Conservation (phyloP, 148 eudicot species). For the Camellia japonica region DNA sequence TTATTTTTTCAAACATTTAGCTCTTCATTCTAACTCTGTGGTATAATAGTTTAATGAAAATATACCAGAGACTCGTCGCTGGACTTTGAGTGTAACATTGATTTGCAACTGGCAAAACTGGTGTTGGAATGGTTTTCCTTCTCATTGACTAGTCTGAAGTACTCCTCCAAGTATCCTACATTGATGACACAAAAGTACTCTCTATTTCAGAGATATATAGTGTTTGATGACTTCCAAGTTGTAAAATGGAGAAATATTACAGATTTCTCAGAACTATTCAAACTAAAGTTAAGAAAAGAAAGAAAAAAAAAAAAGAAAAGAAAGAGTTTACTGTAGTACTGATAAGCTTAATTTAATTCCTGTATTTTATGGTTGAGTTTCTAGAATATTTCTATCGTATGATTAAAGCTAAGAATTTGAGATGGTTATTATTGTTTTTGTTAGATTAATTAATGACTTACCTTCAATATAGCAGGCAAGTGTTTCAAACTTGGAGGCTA, state of each 20-base stretch:
- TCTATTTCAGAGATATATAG: background rate
- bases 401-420: background rate
- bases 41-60: background rate
- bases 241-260: background rate
- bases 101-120: constrained; percentile 34
- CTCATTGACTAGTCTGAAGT: constrained; percentile 34
- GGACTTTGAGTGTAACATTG: constrained; percentile 47
- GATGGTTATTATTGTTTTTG: background rate
- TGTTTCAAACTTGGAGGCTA: constrained; percentile 45
- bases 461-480: constrained; percentile 55
- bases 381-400: background rate
- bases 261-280: background rate
- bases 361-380: background rate
- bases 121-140: constrained; percentile 31
- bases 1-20: too few species aligned
- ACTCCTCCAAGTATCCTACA: constrained; percentile 57
- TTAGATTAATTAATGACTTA: constrained; percentile 13
- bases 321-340: background rate
- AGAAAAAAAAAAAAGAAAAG: background rate
- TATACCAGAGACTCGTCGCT: constrained; percentile 59
- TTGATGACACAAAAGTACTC: constrained; percentile 2
- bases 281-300: too few species aligned
- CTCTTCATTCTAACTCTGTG: too few species aligned
- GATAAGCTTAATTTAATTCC: background rate
- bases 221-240: background rate